A percentile compares a stretch with the other conserved stretches of the same genome.
These are phyloP conservation scores for Quillaja saponaria DNA, from an alignment of 306 rosid genomes.

Conservation along the genomic window DNA sequence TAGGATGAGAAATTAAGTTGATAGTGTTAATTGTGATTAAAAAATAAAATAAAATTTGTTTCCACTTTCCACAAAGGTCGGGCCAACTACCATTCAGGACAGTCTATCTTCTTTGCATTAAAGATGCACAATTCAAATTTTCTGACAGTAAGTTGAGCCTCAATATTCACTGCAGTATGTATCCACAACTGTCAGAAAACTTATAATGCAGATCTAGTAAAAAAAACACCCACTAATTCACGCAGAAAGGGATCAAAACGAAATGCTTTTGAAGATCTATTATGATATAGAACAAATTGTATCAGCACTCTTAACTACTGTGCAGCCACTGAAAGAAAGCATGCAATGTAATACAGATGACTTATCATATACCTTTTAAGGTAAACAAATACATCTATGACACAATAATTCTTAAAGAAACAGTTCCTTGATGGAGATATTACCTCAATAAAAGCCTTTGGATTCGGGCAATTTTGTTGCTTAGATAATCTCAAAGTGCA, in stretches of 20 bases:
- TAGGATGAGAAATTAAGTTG: not conserved
- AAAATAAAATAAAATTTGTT: not conserved
- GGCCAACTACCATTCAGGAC: not conserved
- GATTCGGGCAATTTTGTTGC: constrained; percentile 95
- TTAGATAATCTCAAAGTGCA: constrained; percentile 74
- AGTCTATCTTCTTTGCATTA: not conserved
- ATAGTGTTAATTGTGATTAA: no score
- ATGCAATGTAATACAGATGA: not conserved
- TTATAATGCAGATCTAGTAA: not conserved
- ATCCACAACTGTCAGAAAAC: not conserved
- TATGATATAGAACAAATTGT: no score
- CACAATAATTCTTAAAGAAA: constrained; percentile 2
- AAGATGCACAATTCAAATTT: not conserved
- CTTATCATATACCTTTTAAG: not conserved
- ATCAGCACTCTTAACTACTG: no score
- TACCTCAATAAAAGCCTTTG: constrained; percentile 91
- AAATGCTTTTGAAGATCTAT: no score
- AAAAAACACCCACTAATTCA: constrained; percentile 22
- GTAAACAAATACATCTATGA: not conserved
- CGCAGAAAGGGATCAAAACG: not conserved
- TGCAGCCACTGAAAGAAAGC: no score
- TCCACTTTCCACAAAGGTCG: not conserved
- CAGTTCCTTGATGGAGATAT: constrained; percentile 2
- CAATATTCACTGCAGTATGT: not conserved
- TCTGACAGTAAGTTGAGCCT: no score